These are phyloP conservation scores for Dillenia suffruticosa DNA, from an alignment of 164 flowering plant genomes.

Conservation along the genomic window DNA sequence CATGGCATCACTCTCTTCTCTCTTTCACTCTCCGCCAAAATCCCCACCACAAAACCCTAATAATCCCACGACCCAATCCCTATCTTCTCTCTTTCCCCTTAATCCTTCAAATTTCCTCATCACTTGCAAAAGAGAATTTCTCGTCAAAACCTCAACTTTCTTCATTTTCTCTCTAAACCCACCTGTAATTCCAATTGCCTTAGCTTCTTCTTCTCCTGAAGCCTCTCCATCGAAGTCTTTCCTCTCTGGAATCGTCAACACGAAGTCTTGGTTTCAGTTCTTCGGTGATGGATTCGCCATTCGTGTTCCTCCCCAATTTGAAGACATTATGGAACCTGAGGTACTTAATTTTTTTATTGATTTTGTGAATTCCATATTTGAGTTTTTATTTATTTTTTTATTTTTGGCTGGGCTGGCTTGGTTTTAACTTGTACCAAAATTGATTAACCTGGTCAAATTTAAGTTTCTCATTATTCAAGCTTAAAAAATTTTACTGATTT, in stretches of 20 bases:
- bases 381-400: not conserved
- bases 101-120: slow-evolving; percentile 7
- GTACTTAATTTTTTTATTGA: slow-evolving; percentile 20
- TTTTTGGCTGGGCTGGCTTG: not conserved
- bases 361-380: not conserved
- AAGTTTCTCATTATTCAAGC: too few relatives aligned
- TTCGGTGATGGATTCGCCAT: slow-evolving; percentile 89
- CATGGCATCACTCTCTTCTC: slow-evolving; percentile 46
- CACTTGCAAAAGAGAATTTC: slow-evolving; percentile 39
- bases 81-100: slow-evolving; percentile 1
- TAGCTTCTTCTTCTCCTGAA: slow-evolving; percentile 21
- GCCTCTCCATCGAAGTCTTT: slow-evolving; percentile 30
- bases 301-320: slow-evolving; percentile 80
- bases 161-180: slow-evolving; percentile 26
- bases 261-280: slow-evolving; percentile 87
- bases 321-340: slow-evolving; percentile 84
- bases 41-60: slow-evolving; percentile 7
- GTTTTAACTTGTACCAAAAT: not conserved
- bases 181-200: slow-evolving; percentile 5
- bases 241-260: slow-evolving; percentile 58
- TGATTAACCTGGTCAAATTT: too few relatives aligned
- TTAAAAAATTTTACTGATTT: too few relatives aligned
- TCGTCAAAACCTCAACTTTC: slow-evolving; percentile 35
- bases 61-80: slow-evolving; percentile 15
- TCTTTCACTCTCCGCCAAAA: slow-evolving; percentile 31